Conservation (phyloP, 2,329 filamentous ascomycete species). For the Lasiodiplodia gonubiensis region DNA sequence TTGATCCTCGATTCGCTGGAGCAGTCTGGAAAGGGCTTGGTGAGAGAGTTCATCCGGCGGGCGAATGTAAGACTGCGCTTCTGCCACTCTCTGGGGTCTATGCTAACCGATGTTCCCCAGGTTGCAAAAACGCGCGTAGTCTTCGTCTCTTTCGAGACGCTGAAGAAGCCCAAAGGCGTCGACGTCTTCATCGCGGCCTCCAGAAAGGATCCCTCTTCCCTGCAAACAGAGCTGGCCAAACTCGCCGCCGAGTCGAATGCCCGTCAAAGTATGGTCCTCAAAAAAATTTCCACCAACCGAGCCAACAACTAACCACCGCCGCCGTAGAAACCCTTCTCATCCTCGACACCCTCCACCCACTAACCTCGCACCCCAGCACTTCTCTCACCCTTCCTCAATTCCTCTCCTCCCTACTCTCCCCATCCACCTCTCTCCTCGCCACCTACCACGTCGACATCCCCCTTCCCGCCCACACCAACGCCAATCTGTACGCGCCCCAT, state of each 20-base stretch:
- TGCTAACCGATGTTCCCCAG: not conserved
- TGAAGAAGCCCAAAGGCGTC: conserved; percentile 66
- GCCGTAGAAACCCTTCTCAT: conserved; percentile 73
- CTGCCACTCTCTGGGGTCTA: conserved; percentile 33
- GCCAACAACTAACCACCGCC: not conserved
- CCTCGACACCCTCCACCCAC: conserved; percentile 77
- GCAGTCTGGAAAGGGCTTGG: conserved; percentile 73
- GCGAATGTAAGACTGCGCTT: conserved; percentile 64
- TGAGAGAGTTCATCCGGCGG: conserved; percentile 75
- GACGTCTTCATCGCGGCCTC: conserved; percentile 71
- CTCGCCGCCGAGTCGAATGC: not conserved
- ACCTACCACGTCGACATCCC: conserved; percentile 85
- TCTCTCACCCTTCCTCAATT: conserved; percentile 64
- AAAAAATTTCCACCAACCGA: not conserved
- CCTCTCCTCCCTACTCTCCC: conserved; percentile 71
- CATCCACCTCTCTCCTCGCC: conserved; percentile 73
- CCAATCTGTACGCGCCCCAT: conserved; percentile 42
- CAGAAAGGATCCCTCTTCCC: conserved; percentile 61
- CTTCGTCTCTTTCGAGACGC: conserved; percentile 78
- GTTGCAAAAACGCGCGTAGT: conserved; percentile 68
- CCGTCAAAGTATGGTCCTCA: conserved; percentile 11
- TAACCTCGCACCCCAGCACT: conserved; percentile 61
- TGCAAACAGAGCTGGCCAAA: conserved; percentile 66
- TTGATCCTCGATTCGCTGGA: conserved; percentile 84
- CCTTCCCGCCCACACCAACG: conserved; percentile 45